Percentiles rank a stretch among this genome's conserved stretches.
These are phyloP conservation scores for Boletus edulis DNA, from an alignment of 768 basidiomycete genomes.

Conservation along the genomic window DNA sequence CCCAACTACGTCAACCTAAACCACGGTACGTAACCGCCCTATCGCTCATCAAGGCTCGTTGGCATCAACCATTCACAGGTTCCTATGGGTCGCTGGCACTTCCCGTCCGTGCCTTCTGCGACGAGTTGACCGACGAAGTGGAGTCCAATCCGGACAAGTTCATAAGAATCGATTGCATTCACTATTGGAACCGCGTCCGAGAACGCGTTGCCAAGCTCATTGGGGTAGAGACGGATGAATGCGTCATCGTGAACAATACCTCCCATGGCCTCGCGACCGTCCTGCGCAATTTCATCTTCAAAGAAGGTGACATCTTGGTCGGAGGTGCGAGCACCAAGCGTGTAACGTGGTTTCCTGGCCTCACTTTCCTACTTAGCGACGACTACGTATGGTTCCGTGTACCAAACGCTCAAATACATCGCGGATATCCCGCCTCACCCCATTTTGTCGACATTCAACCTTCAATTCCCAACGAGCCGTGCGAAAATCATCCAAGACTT, in stretches of 20 bases:
- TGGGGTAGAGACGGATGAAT: conserved; percentile 53
- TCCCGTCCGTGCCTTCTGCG: conserved; percentile 47
- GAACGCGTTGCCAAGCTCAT: conserved; percentile 47
- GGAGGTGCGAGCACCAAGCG: conserved; percentile 27
- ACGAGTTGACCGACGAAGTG: conserved; percentile 38
- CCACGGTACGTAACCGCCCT: conserved; percentile 43
- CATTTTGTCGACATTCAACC: conserved; percentile 42
- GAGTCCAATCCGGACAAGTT: conserved; percentile 61
- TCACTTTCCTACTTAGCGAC: conserved; percentile 36
- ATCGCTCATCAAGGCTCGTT: background rate
- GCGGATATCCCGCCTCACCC: conserved; percentile 56
- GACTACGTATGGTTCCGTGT: conserved; percentile 57
- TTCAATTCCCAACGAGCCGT: conserved; percentile 58
- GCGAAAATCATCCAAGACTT: conserved; percentile 53
- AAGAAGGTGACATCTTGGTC: conserved; percentile 62
- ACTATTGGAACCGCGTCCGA: conserved; percentile 39
- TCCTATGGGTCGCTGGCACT: conserved; percentile 57
- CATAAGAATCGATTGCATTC: conserved; percentile 37
- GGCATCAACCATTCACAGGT: conserved; percentile 34
- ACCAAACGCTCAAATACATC: conserved; percentile 50
- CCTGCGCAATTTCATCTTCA: conserved; percentile 53
- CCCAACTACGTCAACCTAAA: conserved; percentile 64
- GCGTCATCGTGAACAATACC: conserved; percentile 43
- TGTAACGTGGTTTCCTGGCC: background rate
- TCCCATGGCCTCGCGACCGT: conserved; percentile 55